These are phyloP conservation scores for Linnemannia elongata DNA, from an alignment of 192 early-diverging fungal species.

Conservation along the genomic window DNA sequence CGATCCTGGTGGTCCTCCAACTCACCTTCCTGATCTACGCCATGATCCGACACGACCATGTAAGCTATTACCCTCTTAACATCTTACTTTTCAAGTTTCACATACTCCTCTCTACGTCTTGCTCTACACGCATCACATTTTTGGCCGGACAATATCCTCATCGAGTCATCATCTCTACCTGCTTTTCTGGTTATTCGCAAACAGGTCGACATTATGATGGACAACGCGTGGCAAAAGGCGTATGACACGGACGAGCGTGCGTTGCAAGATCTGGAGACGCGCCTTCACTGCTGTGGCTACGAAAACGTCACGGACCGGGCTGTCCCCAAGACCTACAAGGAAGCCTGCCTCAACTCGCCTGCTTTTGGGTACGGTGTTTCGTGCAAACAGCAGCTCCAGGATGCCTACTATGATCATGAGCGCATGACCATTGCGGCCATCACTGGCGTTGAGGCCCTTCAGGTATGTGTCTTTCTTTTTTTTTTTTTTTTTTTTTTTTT, in stretches of 20 bases:
- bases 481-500: not conserved
- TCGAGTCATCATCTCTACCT: too few relatives aligned
- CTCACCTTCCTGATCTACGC: conserved; percentile 22
- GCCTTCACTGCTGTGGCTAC: conserved; percentile 38
- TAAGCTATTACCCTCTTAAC: conserved; percentile 8
- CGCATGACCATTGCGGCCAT: not conserved
- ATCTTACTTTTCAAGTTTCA: too few relatives aligned
- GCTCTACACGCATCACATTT: not conserved
- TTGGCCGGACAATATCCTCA: too few relatives aligned
- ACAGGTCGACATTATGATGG: conserved; percentile 25
- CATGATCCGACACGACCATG: conserved; percentile 22
- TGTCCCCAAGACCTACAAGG: conserved; percentile 20
- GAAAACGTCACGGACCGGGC: conserved; percentile 25
- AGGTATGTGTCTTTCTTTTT: conserved; percentile 5
- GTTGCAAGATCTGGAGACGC: conserved; percentile 35
- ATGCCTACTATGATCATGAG: conserved; percentile 13
- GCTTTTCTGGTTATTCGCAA: not conserved
- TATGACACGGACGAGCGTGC: conserved; percentile 8
- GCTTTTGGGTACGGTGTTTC: conserved; percentile 32
- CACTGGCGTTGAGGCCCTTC: conserved; percentile 12
- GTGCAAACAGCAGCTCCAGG: conserved; percentile 25
- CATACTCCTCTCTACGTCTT: not conserved
- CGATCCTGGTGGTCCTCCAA: conserved; percentile 14
- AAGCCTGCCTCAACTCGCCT: conserved; percentile 26
- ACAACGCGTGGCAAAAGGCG: conserved; percentile 30